A percentile compares a stretch with the other conserved stretches of the same genome.
These are phyloP conservation scores for Rhodosporidiobolus odoratus DNA, from an alignment of 768 basidiomycete genomes.

Conservation along the genomic window DNA sequence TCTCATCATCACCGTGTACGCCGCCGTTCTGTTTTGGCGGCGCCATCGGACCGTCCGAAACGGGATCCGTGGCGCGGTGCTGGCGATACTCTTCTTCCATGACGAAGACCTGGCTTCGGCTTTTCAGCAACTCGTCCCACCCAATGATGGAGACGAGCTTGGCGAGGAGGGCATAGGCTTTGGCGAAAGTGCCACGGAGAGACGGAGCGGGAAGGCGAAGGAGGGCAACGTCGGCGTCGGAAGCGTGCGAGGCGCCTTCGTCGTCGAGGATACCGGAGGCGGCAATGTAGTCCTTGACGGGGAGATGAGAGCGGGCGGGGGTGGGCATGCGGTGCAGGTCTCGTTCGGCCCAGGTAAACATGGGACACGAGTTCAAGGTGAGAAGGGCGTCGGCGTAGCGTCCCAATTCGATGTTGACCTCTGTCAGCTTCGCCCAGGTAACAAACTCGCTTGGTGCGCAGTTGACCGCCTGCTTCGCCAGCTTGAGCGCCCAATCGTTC, in stretches of 20 bases:
- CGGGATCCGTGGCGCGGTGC: conserved; percentile 70
- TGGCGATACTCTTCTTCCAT: conserved; percentile 99
- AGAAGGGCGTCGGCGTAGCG: conserved; percentile 84
- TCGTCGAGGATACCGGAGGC: conserved; percentile 69
- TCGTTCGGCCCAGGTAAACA: conserved; percentile 98
- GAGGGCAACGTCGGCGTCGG: conserved; percentile 86
- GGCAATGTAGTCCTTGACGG: conserved; percentile 74
- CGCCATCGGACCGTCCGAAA: conserved; percentile 21
- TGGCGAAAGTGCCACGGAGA: conserved; percentile 89
- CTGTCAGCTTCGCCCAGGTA: conserved; percentile 96
- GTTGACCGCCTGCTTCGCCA: conserved; percentile 92
- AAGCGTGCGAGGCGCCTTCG: conserved; percentile 69
- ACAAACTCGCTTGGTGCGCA: conserved; percentile 98
- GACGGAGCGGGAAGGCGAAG: conserved; percentile 92
- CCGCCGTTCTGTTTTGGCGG: conserved; percentile 14
- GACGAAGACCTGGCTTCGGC: conserved; percentile 89
- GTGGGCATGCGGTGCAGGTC: conserved; percentile 81
- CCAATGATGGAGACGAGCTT: conserved; percentile 89
- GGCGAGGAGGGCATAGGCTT: conserved; percentile 85
- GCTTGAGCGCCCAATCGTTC: conserved; percentile 78
- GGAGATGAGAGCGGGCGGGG: conserved; percentile 74
- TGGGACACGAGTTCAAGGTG: conserved; percentile 97
- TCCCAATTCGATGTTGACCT: conserved; percentile 83
- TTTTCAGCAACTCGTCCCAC: conserved; percentile 96
- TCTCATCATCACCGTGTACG: conserved; percentile 44